Base-by-base conservation (phyloP, 805 yeast species). In the Barnettozyma siamensis region DNA sequence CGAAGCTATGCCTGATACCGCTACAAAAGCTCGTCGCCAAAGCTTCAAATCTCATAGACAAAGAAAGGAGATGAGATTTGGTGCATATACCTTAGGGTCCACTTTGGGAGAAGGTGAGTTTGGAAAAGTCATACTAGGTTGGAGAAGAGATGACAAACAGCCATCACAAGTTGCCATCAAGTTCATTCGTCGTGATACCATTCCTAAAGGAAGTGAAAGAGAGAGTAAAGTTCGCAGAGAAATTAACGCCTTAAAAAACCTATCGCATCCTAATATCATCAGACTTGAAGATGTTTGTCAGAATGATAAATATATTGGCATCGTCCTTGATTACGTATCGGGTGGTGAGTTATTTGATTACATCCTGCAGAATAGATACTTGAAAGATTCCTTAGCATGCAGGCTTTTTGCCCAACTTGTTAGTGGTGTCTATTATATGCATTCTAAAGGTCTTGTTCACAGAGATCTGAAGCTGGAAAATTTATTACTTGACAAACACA, bases 101-200 rank as follows among this genome's bases (percentile, higher is more conserved):
- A 91, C 99, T 1, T 67, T 93, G 12, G 99, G 99, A 27, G 96
- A 93, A 65, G 99, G 99, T 37, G 99, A 93, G 59, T 93, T 93
- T 63, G 99, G 99, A 44, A 91, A 93, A 63, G 99, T 93, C 44
- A 93, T 91, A 60, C 70, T 93, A 18, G 98, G 97, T 12, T 91
- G 97, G 97, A 73, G 95, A 45, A 86, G 85, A 59, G 89, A 80
- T 53, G 88, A 88, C 16, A 66, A 77, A 57, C 76, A 78, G 44
- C 60, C 61, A 3, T 51, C 83, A 30, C 94, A 88, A 64, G 95
- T 88, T 10, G 99, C 99, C 35, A 88, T 93, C 54, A 93, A 93
- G 58, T 76, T 93, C 47, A 88, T 93, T 44, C 79, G 89, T 54
- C 74, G 95, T 53, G 96, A 88, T 45, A 78, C 88, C 11, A 82